Evolutionary conservation across 2,329 filamentous ascomycete genomes (phyloP).

Genomic region (Annulohypoxylon truncatum): DNA sequence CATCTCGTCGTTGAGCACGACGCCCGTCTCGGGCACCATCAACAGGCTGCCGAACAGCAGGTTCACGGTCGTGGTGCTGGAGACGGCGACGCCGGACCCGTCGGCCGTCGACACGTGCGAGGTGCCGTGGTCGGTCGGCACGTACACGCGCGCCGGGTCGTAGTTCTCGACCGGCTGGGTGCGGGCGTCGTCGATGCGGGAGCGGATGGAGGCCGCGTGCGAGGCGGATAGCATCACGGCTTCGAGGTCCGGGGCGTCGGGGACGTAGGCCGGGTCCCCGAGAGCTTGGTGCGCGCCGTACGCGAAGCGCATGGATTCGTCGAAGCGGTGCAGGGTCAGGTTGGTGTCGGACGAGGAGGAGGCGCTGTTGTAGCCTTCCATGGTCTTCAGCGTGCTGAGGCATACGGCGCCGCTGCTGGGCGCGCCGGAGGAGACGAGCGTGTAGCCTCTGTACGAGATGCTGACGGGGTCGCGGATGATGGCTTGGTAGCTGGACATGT

Average conservation of each 20-base stretch:
- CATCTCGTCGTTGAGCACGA: slow-evolving; percentile 80
- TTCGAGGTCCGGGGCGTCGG: slow-evolving; percentile 72
- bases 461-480: slow-evolving; percentile 70
- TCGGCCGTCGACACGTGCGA: slow-evolving; percentile 81
- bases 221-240: slow-evolving; percentile 71
- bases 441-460: slow-evolving; percentile 76
- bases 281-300: slow-evolving; percentile 84
- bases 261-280: slow-evolving; percentile 83
- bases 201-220: slow-evolving; percentile 69
- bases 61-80: slow-evolving; percentile 89
- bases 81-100: slow-evolving; percentile 77
- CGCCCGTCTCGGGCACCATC: slow-evolving; percentile 83
- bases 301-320: slow-evolving; percentile 90
- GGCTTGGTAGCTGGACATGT: slow-evolving; percentile 71
- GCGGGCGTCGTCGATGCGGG: slow-evolving; percentile 75
- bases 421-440: slow-evolving; percentile 75
- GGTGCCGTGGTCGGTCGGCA: slow-evolving; percentile 77
- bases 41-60: slow-evolving; percentile 83
- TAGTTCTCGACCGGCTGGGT: slow-evolving; percentile 82
- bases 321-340: slow-evolving; percentile 81
- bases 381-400: slow-evolving; percentile 81
- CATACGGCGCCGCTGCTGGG: slow-evolving; percentile 83
- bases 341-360: slow-evolving; percentile 67
- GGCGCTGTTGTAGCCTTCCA: slow-evolving; percentile 81
- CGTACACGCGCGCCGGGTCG: slow-evolving; percentile 73